phyloP scores from a whole-genome alignment of 495 filamentous ascomycete genomes.

The Penicillium daleae region DNA sequence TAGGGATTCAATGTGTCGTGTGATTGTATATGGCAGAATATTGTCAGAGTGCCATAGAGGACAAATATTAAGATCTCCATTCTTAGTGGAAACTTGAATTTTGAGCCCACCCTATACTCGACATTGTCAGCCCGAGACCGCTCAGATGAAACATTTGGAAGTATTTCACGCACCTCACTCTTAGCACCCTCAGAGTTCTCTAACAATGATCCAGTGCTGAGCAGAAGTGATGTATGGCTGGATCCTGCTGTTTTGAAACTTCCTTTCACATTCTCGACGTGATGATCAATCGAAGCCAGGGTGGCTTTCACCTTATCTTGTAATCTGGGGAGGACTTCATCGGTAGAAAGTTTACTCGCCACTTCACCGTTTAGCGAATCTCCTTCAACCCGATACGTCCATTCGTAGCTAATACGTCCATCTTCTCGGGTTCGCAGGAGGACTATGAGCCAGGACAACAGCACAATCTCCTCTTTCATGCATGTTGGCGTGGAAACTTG shows the following conservation, averaged over 20 bases:
- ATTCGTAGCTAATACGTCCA: conserved; percentile 40
- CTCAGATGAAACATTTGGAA: background rate
- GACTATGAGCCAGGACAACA: conserved; percentile 50
- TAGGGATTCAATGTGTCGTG: conserved; percentile 34
- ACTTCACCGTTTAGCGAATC: conserved; percentile 3
- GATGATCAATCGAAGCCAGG: conserved; percentile 20
- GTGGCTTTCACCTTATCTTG: conserved; percentile 28
- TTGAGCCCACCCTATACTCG: conserved; percentile 28
- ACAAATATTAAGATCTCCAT: conserved; percentile 30
- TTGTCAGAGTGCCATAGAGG: conserved; percentile 34
- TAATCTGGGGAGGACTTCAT: conserved; percentile 31
- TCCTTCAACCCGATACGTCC: conserved; percentile 32
- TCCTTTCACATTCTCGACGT: conserved; percentile 21
- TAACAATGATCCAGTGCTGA: conserved; percentile 37
- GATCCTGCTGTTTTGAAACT: background rate
- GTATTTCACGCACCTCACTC: conserved; percentile 31
- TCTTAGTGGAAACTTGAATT: conserved; percentile 32
- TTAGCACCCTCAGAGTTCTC: conserved; percentile 19
- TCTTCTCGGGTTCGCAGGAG: conserved; percentile 46
- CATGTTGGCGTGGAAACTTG: conserved; percentile 22
- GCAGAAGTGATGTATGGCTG: conserved; percentile 23
- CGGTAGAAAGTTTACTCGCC: conserved; percentile 22
- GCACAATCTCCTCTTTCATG: conserved; percentile 44
- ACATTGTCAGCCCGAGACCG: background rate
- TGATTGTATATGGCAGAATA: conserved; percentile 39